Conservation (phyloP, 768 basidiomycete genomes). For the Podaxis rugospora region DNA sequence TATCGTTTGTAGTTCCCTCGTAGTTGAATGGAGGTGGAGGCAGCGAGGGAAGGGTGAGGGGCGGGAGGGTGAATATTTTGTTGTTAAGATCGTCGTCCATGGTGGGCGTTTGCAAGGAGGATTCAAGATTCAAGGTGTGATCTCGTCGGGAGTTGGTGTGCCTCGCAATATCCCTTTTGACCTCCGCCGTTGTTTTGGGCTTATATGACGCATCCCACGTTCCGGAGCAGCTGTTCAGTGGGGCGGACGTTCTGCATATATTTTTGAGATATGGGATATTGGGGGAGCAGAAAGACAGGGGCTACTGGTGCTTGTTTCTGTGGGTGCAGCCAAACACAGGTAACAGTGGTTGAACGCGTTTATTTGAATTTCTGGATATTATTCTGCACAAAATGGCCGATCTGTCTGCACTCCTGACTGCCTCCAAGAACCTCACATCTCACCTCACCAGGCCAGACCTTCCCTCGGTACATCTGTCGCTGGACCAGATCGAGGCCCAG, state of each 20-base stretch:
- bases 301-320: neutral
- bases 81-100: constrained; percentile 4
- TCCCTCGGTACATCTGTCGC: constrained; percentile 82
- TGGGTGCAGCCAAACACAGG: constrained; percentile 11
- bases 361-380: neutral
- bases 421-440: constrained; percentile 69
- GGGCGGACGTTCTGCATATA: neutral
- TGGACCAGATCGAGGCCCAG: constrained; percentile 95
- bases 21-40: constrained; percentile 29
- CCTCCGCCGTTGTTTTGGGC: neutral
- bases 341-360: neutral
- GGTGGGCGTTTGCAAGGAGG: neutral
- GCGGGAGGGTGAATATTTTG: constrained; percentile 10
- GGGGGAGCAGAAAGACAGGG: neutral
- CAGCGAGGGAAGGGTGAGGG: constrained; percentile 10
- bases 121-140: neutral
- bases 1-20: constrained; percentile 47
- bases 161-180: neutral
- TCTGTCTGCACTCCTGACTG: constrained; percentile 65
- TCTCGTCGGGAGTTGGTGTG: neutral
- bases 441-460: constrained; percentile 78
- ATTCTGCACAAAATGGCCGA: constrained; percentile 34
- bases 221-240: neutral
- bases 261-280: neutral
- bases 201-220: neutral